These are phyloP conservation scores for Falciphora oryzae DNA, from an alignment of 2,329 filamentous ascomycete species.

Conservation along the genomic window DNA sequence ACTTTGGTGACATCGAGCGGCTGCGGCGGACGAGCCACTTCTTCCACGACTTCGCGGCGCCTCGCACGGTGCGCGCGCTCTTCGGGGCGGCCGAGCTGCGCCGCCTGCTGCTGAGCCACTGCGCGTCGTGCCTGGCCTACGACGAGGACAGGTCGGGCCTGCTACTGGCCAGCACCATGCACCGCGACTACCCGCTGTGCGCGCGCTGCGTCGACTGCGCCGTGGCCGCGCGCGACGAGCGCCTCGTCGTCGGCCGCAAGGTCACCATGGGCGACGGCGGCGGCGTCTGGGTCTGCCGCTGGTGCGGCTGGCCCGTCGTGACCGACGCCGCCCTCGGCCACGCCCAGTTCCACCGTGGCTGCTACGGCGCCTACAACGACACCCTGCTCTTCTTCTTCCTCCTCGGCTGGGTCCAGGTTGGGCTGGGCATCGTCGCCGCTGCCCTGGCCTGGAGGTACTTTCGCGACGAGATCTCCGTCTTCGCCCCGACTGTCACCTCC, in stretches of 20 bases:
- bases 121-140: conserved; percentile 32
- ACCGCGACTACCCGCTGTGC: conserved; percentile 31
- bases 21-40: conserved; percentile 35
- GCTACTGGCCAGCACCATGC: conserved; percentile 24
- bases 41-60: conserved; percentile 29
- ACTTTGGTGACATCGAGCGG: conserved; percentile 37
- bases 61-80: conserved; percentile 28
- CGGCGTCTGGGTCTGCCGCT: conserved; percentile 35
- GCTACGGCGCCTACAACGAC: conserved; percentile 32
- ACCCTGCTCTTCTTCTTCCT: conserved; percentile 32
- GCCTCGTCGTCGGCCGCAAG: conserved; percentile 30
- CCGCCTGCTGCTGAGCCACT: conserved; percentile 31
- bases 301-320: conserved; percentile 36
- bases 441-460: conserved; percentile 35
- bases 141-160: conserved; percentile 26
- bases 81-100: conserved; percentile 27
- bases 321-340: conserved; percentile 25
- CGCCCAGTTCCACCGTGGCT: conserved; percentile 34
- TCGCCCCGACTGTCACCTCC: conserved; percentile 28
- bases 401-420: conserved; percentile 32
- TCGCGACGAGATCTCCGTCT: conserved; percentile 22
- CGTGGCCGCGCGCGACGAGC: conserved; percentile 27
- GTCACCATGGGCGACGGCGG: conserved; percentile 30
- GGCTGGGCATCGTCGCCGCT: conserved; percentile 27
- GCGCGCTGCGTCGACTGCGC: conserved; percentile 36